These are phyloP conservation scores for Russula griseocarnosa DNA, from an alignment of 768 basidiomycete species.

Conservation along the genomic window DNA sequence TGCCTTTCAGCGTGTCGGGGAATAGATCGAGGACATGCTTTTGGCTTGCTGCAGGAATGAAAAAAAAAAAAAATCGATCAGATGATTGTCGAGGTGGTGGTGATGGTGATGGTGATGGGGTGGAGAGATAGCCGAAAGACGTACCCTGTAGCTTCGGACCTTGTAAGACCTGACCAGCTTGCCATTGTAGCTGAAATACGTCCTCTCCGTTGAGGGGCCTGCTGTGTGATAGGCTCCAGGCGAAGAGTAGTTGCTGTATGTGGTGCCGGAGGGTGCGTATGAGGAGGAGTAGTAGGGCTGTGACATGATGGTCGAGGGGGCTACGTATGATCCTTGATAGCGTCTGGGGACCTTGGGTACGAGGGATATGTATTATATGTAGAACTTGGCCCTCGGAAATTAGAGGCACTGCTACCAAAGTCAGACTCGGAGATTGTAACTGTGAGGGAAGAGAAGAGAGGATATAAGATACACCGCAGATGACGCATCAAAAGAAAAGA, in stretches of 20 bases:
- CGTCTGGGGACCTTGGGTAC: not conserved
- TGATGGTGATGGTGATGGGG: no score
- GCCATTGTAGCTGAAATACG: conserved; percentile 18
- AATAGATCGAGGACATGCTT: conserved; percentile 15
- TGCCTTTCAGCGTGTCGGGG: conserved; percentile 11
- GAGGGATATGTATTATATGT: conserved; percentile 9
- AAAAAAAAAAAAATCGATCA: not conserved
- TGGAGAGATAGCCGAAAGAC: no score
- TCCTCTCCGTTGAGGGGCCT: not conserved
- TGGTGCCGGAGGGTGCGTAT: not conserved
- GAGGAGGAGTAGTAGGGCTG: not conserved
- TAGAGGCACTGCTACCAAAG: not conserved
- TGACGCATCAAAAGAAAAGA: no score
- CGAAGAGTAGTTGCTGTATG: not conserved
- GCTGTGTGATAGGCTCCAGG: not conserved
- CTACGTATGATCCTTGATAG: not conserved
- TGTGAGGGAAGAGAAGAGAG: not conserved
- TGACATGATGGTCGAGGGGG: not conserved
- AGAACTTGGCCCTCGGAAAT: not conserved
- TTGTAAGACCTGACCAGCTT: conserved; percentile 18
- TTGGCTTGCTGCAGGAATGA: conserved; percentile 1
- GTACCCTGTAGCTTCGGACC: conserved; percentile 13
- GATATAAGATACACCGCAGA: no score
- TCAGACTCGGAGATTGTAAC: not conserved
- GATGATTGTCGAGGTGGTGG: not conserved